Percentiles rank a stretch among this genome's conserved stretches.
Conservation (phyloP, 176 grass and related monocot species). For the Raddia guianensis region DNA sequence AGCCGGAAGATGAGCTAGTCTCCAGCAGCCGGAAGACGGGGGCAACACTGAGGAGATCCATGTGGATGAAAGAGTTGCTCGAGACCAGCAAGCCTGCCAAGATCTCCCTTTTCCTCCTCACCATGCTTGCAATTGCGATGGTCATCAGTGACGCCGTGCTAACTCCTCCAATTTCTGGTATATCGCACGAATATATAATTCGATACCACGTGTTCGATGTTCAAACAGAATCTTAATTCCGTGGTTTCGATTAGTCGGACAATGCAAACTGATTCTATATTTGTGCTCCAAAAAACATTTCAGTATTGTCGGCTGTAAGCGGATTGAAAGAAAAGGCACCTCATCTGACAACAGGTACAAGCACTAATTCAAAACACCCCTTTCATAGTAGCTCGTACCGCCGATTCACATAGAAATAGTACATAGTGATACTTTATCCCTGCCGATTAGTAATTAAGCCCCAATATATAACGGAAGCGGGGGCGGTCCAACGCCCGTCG, state of each 20-base stretch:
- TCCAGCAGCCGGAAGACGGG: background rate
- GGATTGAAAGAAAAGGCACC: conserved; percentile 29
- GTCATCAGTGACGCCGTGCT: conserved; percentile 61
- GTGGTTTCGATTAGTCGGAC: background rate
- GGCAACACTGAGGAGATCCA: conserved; percentile 8
- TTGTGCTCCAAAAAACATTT: background rate
- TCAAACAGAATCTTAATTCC: background rate
- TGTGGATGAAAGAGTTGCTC: conserved; percentile 38
- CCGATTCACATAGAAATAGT: no score
- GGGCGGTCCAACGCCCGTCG: no score
- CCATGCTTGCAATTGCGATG: conserved; percentile 55
- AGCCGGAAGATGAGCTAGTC: conserved; percentile 47
- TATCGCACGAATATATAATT: background rate
- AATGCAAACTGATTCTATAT: background rate
- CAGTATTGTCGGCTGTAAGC: conserved; percentile 38
- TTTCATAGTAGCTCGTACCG: no score
- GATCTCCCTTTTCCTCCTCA: conserved; percentile 44
- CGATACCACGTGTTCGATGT: no score
- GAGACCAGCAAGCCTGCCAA: conserved; percentile 27
- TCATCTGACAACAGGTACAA: conserved; percentile 34
- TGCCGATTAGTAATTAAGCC: no score
- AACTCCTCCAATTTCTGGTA: conserved; percentile 62
- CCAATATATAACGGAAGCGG: no score
- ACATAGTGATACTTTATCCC: no score
- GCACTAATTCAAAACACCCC: no score